Base-by-base conservation (phyloP, 2,329 filamentous ascomycete species). In the Bimuria novae-zelandiae region DNA sequence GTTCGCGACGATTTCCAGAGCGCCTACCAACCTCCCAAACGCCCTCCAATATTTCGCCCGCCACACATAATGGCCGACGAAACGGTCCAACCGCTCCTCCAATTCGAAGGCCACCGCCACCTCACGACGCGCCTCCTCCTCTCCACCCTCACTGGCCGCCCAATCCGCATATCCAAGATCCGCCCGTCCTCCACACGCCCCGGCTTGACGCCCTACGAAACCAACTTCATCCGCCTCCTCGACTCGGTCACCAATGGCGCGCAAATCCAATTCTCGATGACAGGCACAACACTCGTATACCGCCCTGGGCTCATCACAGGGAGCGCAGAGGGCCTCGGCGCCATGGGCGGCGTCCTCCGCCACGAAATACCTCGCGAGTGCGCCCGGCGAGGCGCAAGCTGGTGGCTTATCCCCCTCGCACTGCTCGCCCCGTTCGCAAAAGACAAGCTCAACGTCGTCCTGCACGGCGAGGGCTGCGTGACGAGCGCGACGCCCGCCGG, bases 161-260 rank as follows among this genome's bases (percentile, higher is more conserved):
- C 94, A 2, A 79, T 97, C 51, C 92, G 93, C 76, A 93, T 99
- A 72, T 94, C 93, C 48, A 89, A 94, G 75, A 97, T 99, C 77
- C 90, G 94, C 68, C 86, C 90, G 60, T 85, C 88, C 14, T 96
- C 91, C 36, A 92, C 90, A 35, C 87, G 89, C 65, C 92, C 94
- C 1, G 94, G 94, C 67, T 89, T 99, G 49, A 88, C 90, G 49
- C 88, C 91, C 43, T 89, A 96, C 78, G 94, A 99, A 77, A 87
- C 97, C 67, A 97, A 94, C 41, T 93, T 99, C 75, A 84, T 99
- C 27, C 92, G 94, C 52, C 89, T 99, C 16, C 87, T 99, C 69
- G 94, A 97, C 75, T 84, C 90, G 62, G 83, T 99, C 66, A 99
- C 94, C 69, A 99, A 99, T 80, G 94, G 94, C 76, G 90, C 89